phyloP scores from a whole-genome alignment of 352 stramenopile species.

The Globisporangium ultimum region DNA sequence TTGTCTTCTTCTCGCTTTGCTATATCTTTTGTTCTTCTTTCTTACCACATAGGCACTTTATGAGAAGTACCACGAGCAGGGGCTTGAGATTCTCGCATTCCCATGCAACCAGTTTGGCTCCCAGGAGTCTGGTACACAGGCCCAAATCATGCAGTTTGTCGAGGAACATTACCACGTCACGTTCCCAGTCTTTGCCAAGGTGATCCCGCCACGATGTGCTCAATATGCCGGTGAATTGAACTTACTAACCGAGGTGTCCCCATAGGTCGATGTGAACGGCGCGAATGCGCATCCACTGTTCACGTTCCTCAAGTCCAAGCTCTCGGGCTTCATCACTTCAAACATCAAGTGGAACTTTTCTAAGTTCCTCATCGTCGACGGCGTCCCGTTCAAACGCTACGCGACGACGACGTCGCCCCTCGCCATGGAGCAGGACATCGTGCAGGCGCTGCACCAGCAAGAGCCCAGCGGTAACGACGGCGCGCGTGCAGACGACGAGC shows the following conservation, averaged over 20 bases:
- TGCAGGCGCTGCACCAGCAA: conserved; percentile 30
- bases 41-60: conserved; percentile 48
- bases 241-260: neutral
- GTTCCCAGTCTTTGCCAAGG: conserved; percentile 88
- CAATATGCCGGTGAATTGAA: neutral
- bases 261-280: conserved; percentile 94
- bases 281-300: conserved; percentile 84
- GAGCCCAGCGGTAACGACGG: neutral
- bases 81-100: conserved; percentile 91
- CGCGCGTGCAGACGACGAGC: neutral
- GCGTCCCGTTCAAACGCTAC: conserved; percentile 68
- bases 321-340: conserved; percentile 61
- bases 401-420: conserved; percentile 60
- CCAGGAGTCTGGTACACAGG: conserved; percentile 78
- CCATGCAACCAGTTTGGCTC: conserved; percentile 96
- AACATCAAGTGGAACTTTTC: conserved; percentile 90
- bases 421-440: conserved; percentile 65
- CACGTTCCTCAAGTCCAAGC: conserved; percentile 83
- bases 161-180: conserved; percentile 68
- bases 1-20: neutral
- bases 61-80: conserved; percentile 64
- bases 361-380: conserved; percentile 83
- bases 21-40: neutral
- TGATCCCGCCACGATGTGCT: conserved; percentile 6
- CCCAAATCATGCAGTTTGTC: conserved; percentile 77